Percentiles rank a stretch among this genome's conserved stretches.
These are phyloP conservation scores for Spinellus fusiger DNA, from an alignment of 192 early-diverging fungal genomes.

Conservation along the genomic window DNA sequence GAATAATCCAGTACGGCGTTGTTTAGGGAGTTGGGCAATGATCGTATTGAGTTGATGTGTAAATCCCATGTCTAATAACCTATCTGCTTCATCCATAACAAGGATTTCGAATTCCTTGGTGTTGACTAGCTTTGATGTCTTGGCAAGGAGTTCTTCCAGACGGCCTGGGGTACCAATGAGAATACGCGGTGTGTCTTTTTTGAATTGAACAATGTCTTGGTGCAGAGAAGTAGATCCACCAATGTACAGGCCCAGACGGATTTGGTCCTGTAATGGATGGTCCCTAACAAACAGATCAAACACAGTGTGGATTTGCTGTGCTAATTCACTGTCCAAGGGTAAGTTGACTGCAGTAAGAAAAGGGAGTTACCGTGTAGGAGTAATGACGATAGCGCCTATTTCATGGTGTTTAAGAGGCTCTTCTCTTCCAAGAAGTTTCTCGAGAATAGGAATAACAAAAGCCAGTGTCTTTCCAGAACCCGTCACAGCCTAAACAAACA, in stretches of 20 bases:
- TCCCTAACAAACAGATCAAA: slow-evolving; percentile 55
- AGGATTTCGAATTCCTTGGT: slow-evolving; percentile 80
- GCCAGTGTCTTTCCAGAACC: slow-evolving; percentile 95
- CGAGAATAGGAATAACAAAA: slow-evolving; percentile 88
- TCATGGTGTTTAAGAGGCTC: slow-evolving; percentile 59
- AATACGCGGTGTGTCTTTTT: slow-evolving; percentile 66
- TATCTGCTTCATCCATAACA: slow-evolving; percentile 93
- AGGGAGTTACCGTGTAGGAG: slow-evolving; percentile 61
- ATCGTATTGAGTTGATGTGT: slow-evolving; percentile 73
- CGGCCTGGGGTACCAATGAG: slow-evolving; percentile 90
- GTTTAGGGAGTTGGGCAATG: slow-evolving; percentile 78
- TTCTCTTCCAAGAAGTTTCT: slow-evolving; percentile 68
- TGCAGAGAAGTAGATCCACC: slow-evolving; percentile 60
- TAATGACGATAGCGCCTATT: slow-evolving; percentile 83
- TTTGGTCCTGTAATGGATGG: slow-evolving; percentile 23
- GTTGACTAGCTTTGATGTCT: slow-evolving; percentile 46
- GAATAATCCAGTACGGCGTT: slow-evolving; percentile 92
- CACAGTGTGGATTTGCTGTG: slow-evolving; percentile 78
- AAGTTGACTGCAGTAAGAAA: background rate
- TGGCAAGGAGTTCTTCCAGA: slow-evolving; percentile 69
- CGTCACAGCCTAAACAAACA: slow-evolving; percentile 67
- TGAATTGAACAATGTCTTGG: slow-evolving; percentile 59
- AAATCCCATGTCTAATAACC: slow-evolving; percentile 94
- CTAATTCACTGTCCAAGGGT: slow-evolving; percentile 61
- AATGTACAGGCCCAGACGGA: slow-evolving; percentile 60